These are phyloP conservation scores for Ceratocystis huliohia DNA, from an alignment of 2,329 filamentous ascomycete species.

Conservation along the genomic window DNA sequence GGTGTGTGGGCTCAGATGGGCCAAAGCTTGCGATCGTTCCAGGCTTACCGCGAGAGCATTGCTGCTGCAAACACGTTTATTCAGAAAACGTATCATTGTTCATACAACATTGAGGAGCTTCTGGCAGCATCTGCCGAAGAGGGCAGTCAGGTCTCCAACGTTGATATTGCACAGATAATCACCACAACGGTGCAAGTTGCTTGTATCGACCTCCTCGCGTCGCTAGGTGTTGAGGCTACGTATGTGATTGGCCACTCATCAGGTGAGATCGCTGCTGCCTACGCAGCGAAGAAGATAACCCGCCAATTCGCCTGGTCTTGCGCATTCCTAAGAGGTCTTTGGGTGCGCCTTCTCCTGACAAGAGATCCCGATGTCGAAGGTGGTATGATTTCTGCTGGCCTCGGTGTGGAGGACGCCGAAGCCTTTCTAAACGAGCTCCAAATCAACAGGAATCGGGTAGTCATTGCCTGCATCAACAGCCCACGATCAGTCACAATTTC, in stretches of 20 bases:
- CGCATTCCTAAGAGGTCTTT: constrained; percentile 33
- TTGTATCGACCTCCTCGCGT: constrained; percentile 31
- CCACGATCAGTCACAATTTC: constrained; percentile 35
- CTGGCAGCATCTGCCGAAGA: not conserved
- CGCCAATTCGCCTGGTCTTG: constrained; percentile 32
- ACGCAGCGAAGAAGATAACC: constrained; percentile 30
- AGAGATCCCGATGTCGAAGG: constrained; percentile 27
- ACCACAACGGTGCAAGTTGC: constrained; percentile 34
- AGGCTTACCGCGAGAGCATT: constrained; percentile 33
- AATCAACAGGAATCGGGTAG: constrained; percentile 23
- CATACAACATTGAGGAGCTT: constrained; percentile 1
- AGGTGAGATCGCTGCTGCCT: constrained; percentile 37
- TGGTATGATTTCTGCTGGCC: constrained; percentile 33
- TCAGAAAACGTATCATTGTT: constrained; percentile 15
- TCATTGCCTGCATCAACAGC: constrained; percentile 36
- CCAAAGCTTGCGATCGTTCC: constrained; percentile 31
- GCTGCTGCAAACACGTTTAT: constrained; percentile 28
- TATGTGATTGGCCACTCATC: constrained; percentile 36
- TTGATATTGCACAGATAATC: constrained; percentile 32
- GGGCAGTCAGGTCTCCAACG: constrained; percentile 4
- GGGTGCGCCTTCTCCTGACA: constrained; percentile 26
- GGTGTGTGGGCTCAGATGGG: constrained; percentile 35
- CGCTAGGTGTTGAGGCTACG: constrained; percentile 27
- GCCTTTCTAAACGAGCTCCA: constrained; percentile 24
- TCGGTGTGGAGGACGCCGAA: constrained; percentile 26